Base-by-base conservation (phyloP, 768 basidiomycete species). In the Pisolithus microcarpus region DNA sequence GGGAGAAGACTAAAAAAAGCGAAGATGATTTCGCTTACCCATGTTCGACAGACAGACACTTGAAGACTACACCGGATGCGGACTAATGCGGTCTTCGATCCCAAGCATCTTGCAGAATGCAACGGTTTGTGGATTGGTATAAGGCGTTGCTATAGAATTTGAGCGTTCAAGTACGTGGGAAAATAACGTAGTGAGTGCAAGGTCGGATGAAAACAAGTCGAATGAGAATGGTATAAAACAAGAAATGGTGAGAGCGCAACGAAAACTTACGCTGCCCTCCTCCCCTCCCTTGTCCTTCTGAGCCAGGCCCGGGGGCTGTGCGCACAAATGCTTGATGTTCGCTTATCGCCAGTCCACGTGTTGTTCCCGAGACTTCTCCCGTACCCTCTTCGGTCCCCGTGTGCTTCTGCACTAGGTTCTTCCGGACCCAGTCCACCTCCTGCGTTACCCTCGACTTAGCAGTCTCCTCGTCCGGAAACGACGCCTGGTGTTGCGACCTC, bases 111-210 rank as follows among this genome's bases (percentile, higher is more conserved):
- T 64, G 61, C 89, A 90, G 58, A 97, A 87, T 3, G 30, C 45
- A 10, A 46, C 45, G 18, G 45, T 46, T 46, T 46, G 45, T 46
- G 45, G 45, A 36, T 46, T 46, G 1, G 34, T 36, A 18, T 37
- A 46, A 10, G 45, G 31, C 16, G 45, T 30, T 31, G 45, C 45
- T 46, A n/a, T 23, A 36, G 34, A 4, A 48, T 13, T 19, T 7
- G 91, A 84, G 48, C 80, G 81, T 0, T 93, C 98, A 62, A 98
- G 93, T 24, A 91, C 87, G 60, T 94, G 95, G 23, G 83, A 79
- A 65, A 90, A 94, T 72, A 77, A 79, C 1, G 79, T 77, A 23
- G 84, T 90, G 93, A 61, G 9, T 51, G 53, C 44, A 26, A 50
- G 44, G 49, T 11, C 46, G 48, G 26, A 31, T 26, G 36, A 47